These are phyloP conservation scores for Blastobotrys elegans DNA, from an alignment of 1,139 yeast species.

Conservation along the genomic window DNA sequence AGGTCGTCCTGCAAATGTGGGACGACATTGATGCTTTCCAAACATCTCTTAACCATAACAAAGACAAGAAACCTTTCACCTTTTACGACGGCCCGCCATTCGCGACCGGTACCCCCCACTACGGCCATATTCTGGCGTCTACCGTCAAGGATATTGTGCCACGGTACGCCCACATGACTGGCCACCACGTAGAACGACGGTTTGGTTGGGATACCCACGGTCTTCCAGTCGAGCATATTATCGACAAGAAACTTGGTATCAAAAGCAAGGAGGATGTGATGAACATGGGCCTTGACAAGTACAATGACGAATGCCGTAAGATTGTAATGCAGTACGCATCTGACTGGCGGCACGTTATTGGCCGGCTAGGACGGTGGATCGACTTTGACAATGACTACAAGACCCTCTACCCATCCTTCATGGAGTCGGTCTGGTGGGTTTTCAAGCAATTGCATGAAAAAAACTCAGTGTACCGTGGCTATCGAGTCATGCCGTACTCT, in stretches of 20 bases:
- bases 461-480: slow-evolving; percentile 87
- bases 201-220: slow-evolving; percentile 99
- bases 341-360: slow-evolving; percentile 91
- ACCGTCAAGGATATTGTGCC: slow-evolving; percentile 97
- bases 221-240: slow-evolving; percentile 95
- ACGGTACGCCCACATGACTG: slow-evolving; percentile 96
- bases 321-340: slow-evolving; percentile 96
- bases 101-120: slow-evolving; percentile 99
- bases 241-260: slow-evolving; percentile 94
- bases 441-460: slow-evolving; percentile 83
- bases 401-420: slow-evolving; percentile 88
- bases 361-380: slow-evolving; percentile 97
- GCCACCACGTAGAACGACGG: slow-evolving; percentile 91
- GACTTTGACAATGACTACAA: slow-evolving; percentile 98
- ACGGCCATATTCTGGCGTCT: slow-evolving; percentile 94
- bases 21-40: slow-evolving; percentile 89
- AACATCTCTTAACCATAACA: slow-evolving; percentile 72
- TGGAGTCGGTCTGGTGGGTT: slow-evolving; percentile 99
- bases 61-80: slow-evolving; percentile 82
- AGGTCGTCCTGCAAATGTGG: slow-evolving; percentile 75
- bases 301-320: slow-evolving; percentile 89
- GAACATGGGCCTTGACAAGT: slow-evolving; percentile 88
- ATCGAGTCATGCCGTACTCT: slow-evolving; percentile 97
- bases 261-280: slow-evolving; percentile 91
- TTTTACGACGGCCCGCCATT: slow-evolving; percentile 99